phyloP scores from a whole-genome alignment of 148 eudicot species.

The Cornus florida region DNA sequence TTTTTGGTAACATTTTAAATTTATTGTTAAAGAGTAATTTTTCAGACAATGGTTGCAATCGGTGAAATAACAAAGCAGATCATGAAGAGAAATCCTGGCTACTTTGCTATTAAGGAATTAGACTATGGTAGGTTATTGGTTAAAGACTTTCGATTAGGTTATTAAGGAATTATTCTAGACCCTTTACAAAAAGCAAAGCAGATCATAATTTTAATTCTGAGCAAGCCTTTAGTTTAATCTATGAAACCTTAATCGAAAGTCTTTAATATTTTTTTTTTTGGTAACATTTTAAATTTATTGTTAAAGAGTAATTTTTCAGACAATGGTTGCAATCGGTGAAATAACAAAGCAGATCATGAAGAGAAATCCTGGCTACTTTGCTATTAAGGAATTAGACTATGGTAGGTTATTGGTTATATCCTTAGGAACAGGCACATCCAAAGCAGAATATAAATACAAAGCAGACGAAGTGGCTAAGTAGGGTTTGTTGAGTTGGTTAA shows the following conservation, averaged over 20 bases:
- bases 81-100: neutral
- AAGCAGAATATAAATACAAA: constrained; percentile 18
- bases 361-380: constrained; percentile 9
- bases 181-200: too few species aligned
- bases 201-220: too few species aligned
- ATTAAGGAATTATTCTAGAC: too few species aligned
- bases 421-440: constrained; percentile 24
- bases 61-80: constrained; percentile 24
- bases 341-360: constrained; percentile 13
- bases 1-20: too few species aligned
- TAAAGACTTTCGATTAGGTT: too few species aligned
- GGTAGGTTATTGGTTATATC: constrained; percentile 25
- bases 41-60: constrained; percentile 30
- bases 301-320: neutral
- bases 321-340: constrained; percentile 29
- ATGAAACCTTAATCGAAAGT: too few species aligned
- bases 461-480: constrained; percentile 23
- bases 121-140: constrained; percentile 25
- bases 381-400: constrained; percentile 18
- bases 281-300: neutral
- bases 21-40: neutral
- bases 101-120: constrained; percentile 9
- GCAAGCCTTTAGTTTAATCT: constrained; percentile 7
- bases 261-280: too few species aligned
- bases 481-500: constrained; percentile 27